Percentiles rank a stretch among this genome's conserved stretches.
Evolutionary conservation across 2,329 filamentous ascomycete genomes (phyloP).

Genomic region (Xylogone sp.): DNA sequence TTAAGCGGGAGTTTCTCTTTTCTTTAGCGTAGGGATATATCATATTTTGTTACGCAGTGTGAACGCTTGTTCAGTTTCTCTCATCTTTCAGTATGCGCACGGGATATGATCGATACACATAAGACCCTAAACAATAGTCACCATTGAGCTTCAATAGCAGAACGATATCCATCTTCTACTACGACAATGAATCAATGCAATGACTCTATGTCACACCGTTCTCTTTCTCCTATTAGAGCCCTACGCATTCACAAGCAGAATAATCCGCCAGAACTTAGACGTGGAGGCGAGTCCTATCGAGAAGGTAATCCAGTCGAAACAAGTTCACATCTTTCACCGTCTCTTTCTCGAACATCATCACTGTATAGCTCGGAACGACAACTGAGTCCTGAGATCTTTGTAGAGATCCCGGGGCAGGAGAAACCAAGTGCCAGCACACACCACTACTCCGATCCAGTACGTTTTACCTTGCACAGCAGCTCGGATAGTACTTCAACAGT

Average conservation of each 20-base stretch:
- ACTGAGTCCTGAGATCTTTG: not conserved
- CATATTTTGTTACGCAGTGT: too few relatives aligned
- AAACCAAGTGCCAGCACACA: not conserved
- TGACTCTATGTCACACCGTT: not conserved
- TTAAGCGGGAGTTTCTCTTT: too few relatives aligned
- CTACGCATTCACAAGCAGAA: not conserved
- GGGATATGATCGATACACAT: not conserved
- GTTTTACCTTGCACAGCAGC: not conserved
- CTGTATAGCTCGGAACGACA: not conserved
- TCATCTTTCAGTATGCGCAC: too few relatives aligned
- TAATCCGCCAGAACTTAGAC: too few relatives aligned
- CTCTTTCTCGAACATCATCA: conserved; percentile 12
- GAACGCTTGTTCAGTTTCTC: too few relatives aligned
- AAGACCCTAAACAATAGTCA: not conserved
- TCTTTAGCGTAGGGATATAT: too few relatives aligned
- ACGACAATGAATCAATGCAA: not conserved
- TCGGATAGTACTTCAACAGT: conserved; percentile 14
- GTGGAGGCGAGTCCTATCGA: too few relatives aligned
- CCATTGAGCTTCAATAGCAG: not conserved
- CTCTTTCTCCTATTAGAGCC: not conserved
- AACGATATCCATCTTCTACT: not conserved
- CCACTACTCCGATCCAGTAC: not conserved
- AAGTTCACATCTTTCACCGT: not conserved
- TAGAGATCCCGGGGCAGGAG: not conserved
- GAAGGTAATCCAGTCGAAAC: too few relatives aligned